Evolutionary conservation across 345 rosid genomes (phyloP), one percentile per base, ranked within the genome.

Genomic region (Brassica juncea): DNA sequence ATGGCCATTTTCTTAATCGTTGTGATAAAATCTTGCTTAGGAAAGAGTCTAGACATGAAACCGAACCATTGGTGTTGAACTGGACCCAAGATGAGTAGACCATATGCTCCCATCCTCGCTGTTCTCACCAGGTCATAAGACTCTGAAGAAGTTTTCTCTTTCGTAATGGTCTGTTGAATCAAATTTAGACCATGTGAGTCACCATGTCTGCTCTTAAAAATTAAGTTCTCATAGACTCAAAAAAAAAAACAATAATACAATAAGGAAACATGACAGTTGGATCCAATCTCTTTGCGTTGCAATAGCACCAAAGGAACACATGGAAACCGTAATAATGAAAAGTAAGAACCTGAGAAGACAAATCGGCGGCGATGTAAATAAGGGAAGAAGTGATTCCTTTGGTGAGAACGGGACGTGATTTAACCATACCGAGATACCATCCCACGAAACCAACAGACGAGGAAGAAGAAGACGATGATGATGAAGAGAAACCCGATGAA

Each of bases 341-440:
- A 16, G 65, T 60, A 12, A 67, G 42, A 69, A 91, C 99, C 99
- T 94, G 99, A 79, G 99, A 89, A 10, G 99, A 90, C 74, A 92
- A 81, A 79, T 91, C 98, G 8, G 99, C 95, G 16, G 98, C 97
- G 2, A 80, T 77, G 78, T 92, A 94, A 75, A 91, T 89, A 64
- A 89, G 81, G 3, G 92, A 81, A 25, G 84, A 83, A 0, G 97
- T 90, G 68, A 84, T 62, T 59, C 95, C 87, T 84, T 94, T 94
- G 3, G 98, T 91, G 23, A 91, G 55, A 80, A 94, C 77, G 9
- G 99, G 98, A 21, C 95, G 72, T 2, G 97, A 86, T 84, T 92
- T 90, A 0, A 94, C 84, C 98, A 91, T 87, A 11, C 86, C 92
- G 83, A 94, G 82, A 76, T 94, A 91, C 99, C 97, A 92, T 0